phyloP scores from a whole-genome alignment of 192 early-diverging fungal species.

The Umbelopsis vinacea region DNA sequence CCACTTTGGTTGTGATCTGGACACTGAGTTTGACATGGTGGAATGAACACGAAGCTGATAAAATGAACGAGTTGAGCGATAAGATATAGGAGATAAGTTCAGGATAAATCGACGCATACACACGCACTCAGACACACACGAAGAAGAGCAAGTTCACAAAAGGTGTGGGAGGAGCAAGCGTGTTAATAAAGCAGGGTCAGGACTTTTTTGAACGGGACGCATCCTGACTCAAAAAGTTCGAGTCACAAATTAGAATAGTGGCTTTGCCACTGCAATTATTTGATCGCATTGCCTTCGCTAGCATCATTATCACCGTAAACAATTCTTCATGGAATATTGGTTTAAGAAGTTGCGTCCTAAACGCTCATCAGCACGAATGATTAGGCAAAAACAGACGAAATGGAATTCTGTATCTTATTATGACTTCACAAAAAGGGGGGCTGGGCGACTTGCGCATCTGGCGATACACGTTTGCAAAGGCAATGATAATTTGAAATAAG shows the following conservation, averaged over 20 bases:
- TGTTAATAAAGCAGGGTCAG: slow-evolving; percentile 1
- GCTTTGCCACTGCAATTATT: too few relatives aligned
- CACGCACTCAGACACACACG: slow-evolving; percentile 2
- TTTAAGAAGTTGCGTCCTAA: too few relatives aligned
- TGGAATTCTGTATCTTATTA: too few relatives aligned
- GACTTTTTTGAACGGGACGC: neutral
- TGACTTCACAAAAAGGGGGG: too few relatives aligned
- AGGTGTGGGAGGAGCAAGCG: neutral
- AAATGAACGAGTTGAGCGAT: slow-evolving; percentile 22
- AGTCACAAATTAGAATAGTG: neutral
- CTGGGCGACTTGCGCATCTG: too few relatives aligned
- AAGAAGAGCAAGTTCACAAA: neutral
- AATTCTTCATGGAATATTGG: too few relatives aligned
- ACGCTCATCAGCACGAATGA: too few relatives aligned
- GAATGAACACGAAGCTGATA: neutral
- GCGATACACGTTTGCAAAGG: too few relatives aligned
- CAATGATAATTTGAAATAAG: too few relatives aligned
- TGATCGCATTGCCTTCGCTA: too few relatives aligned
- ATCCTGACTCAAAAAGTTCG: neutral
- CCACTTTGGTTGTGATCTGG: slow-evolving; percentile 70
- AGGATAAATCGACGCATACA: slow-evolving; percentile 19
- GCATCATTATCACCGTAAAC: too few relatives aligned
- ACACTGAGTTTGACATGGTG: slow-evolving; percentile 29
- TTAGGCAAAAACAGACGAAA: too few relatives aligned
- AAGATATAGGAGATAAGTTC: neutral